These are phyloP conservation scores for Apophysomyces ossiformis DNA, from an alignment of 371 early-diverging fungal species.

Conservation along the genomic window DNA sequence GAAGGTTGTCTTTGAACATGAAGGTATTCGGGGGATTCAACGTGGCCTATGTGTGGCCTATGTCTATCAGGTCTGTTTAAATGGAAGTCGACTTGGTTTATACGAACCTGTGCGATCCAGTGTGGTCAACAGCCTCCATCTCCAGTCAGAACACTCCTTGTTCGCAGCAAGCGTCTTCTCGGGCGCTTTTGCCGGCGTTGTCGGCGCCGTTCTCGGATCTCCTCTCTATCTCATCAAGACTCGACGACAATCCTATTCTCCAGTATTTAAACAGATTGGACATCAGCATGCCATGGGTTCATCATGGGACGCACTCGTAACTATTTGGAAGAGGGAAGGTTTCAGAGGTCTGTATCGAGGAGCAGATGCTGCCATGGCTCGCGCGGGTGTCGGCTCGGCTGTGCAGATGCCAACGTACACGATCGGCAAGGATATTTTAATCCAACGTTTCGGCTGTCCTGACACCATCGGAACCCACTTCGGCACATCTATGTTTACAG, in stretches of 20 bases:
- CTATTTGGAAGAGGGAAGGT: slow-evolving; percentile 72
- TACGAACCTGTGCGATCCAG: slow-evolving; percentile 77
- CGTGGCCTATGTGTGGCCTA: slow-evolving; percentile 93
- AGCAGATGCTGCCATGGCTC: slow-evolving; percentile 86
- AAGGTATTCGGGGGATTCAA: slow-evolving; percentile 89
- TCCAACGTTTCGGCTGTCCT: slow-evolving; percentile 62
- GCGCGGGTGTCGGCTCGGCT: slow-evolving; percentile 90
- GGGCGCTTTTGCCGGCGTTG: slow-evolving; percentile 72
- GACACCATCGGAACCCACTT: slow-evolving; percentile 77
- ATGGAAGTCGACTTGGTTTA: slow-evolving; percentile 90
- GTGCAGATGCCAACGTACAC: slow-evolving; percentile 94
- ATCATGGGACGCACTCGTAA: slow-evolving; percentile 64
- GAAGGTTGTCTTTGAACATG: slow-evolving; percentile 74
- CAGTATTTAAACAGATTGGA: slow-evolving; percentile 77
- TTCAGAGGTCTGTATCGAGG: slow-evolving; percentile 88
- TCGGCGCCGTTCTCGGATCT: slow-evolving; percentile 85
- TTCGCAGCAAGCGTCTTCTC: slow-evolving; percentile 67
- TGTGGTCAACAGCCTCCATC: slow-evolving; percentile 24
- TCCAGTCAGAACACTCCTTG: slow-evolving; percentile 32
- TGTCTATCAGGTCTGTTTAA: slow-evolving; percentile 90
- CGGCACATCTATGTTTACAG: slow-evolving; percentile 80
- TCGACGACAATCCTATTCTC: slow-evolving; percentile 90
- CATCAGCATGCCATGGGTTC: slow-evolving; percentile 88
- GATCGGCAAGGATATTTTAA: slow-evolving; percentile 71
- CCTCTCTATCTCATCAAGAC: slow-evolving; percentile 95